Percentiles rank a stretch among this genome's conserved stretches.
Conservation (phyloP, 2,329 filamentous ascomycete genomes). For the Penicillium sp. region DNA sequence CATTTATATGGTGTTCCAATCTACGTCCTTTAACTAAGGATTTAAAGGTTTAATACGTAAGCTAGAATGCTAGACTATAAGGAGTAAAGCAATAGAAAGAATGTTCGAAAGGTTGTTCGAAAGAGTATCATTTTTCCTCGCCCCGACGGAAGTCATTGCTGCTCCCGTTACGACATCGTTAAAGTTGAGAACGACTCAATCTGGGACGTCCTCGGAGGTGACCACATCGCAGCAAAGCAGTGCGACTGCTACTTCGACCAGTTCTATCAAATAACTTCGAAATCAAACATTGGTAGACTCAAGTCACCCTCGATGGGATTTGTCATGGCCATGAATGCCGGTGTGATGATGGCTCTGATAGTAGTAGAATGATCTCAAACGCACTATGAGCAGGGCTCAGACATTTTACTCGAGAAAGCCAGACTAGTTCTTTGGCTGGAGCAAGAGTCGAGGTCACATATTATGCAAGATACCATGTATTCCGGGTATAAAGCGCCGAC, state of each 20-base stretch:
- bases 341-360: not conserved
- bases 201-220: not conserved
- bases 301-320: not conserved
- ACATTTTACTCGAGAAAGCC: too few relatives aligned
- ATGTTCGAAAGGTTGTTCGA: too few relatives aligned
- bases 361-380: not conserved
- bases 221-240: not conserved
- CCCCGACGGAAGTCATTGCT: not conserved
- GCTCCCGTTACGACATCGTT: not conserved
- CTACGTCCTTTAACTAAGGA: too few relatives aligned
- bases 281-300: not conserved
- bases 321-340: not conserved
- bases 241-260: not conserved
- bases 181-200: not conserved
- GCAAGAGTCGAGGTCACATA: not conserved
- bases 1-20: too few relatives aligned
- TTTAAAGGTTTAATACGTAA: too few relatives aligned
- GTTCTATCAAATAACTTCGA: not conserved
- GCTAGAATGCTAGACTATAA: too few relatives aligned
- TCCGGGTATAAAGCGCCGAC: not conserved
- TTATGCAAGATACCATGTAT: not conserved
- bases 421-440: not conserved
- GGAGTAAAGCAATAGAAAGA: too few relatives aligned
- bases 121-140: too few relatives aligned
- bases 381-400: too few relatives aligned